Base-by-base conservation (phyloP, 2,329 filamentous ascomycete genomes). In the Nothophaeocryptopus gaeumannii region DNA sequence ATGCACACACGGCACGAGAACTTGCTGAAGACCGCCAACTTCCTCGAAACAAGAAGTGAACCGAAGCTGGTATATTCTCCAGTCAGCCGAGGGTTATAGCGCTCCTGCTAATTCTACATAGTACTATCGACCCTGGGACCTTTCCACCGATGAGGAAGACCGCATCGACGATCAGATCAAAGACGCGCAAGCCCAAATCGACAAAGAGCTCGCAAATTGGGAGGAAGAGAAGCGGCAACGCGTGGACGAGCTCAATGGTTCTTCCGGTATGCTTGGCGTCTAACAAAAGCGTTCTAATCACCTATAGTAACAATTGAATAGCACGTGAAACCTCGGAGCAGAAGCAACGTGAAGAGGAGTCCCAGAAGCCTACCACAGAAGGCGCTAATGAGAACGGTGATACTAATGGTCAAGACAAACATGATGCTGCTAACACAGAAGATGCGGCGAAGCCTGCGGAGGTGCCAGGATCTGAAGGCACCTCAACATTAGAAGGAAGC, bases 81-180 rank as follows among this genome's bases (percentile, higher is more conserved):
- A 10, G 3, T n/a, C n/a, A 15, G 8, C 14, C 11, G 12, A 34
- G 29, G n/a, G 11, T 8, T 13, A 14, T 1, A 35, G 16, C 8
- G 30, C 14, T 38, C 13, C 41, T 46, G 13, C 42, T 52, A 12
- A 58, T 46, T 29, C 16, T 14, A 66, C 58, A 36, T 57, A 96
- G 89, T 92, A 86, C 68, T 96, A 93, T 69, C 84, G 85, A 39
- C 92, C 92, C 0, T 95, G 87, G 85, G 83, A 89, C 60, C 76
- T 88, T 48, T 82, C 81, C 30, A 68, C 74, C 5, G 77, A 81
- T 38, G 86, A 96, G 67, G 82, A 91, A 67, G 79, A 82, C 5
- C 75, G 70, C 9, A 88, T 96, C 64, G 78, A 84, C 39, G 73
- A 78, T 4, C 91, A 96, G 67, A 76, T 89, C 26, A 75, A 78